Evolutionary conservation across 1,139 yeast species (phyloP).

Genomic region (Geotrichum restrictum): DNA sequence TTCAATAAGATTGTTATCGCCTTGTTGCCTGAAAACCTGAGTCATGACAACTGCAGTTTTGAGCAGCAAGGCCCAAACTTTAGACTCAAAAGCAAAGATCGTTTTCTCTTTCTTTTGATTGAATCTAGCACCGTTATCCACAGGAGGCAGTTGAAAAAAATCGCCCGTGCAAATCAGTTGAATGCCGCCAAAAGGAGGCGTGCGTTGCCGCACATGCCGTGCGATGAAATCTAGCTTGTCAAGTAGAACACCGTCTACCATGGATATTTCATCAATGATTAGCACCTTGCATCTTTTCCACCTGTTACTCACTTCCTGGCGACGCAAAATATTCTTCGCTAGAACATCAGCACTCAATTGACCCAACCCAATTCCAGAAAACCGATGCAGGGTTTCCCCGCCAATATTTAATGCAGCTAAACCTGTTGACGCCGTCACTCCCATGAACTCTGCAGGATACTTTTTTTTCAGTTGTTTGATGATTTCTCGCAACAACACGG

Average conservation of each 20-base stretch:
- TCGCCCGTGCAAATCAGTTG: conserved; percentile 79
- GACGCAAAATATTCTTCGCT: conserved; percentile 47
- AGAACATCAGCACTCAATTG: conserved; percentile 46
- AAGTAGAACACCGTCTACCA: conserved; percentile 68
- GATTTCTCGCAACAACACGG: conserved; percentile 62
- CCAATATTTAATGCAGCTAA: conserved; percentile 85
- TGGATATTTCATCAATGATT: conserved; percentile 76
- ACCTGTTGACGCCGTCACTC: conserved; percentile 89
- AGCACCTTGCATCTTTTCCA: conserved; percentile 65
- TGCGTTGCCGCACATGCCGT: conserved; percentile 38
- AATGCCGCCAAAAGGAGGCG: conserved; percentile 65
- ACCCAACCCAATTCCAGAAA: conserved; percentile 77
- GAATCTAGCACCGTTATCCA: conserved; percentile 38
- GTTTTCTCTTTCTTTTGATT: conserved; percentile 31
- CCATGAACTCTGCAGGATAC: conserved; percentile 48
- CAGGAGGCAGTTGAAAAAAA: conserved; percentile 84
- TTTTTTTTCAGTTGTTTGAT: conserved; percentile 46
- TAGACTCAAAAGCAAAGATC: conserved; percentile 72
- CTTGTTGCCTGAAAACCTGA: conserved; percentile 87
- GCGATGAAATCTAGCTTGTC: conserved; percentile 65
- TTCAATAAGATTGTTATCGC: conserved; percentile 65
- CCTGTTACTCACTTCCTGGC: conserved; percentile 42
- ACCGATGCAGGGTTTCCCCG: conserved; percentile 75
- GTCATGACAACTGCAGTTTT: conserved; percentile 58
- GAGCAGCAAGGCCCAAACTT: conserved; percentile 65